These are phyloP conservation scores for Vishniacozyma victoriae DNA, from an alignment of 768 basidiomycete genomes.

Conservation along the genomic window DNA sequence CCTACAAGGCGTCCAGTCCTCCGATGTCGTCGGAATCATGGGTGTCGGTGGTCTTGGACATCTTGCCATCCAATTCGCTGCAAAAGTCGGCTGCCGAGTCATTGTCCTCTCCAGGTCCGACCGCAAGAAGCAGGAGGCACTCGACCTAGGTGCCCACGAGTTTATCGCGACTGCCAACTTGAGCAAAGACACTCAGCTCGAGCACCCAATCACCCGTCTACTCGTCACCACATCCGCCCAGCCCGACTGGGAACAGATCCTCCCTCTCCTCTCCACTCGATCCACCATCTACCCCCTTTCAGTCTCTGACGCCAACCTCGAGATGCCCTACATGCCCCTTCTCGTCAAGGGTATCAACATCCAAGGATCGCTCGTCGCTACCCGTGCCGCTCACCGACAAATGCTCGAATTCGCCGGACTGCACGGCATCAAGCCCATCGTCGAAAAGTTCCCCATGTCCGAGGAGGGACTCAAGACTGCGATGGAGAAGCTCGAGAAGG, in stretches of 20 bases:
- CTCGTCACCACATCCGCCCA: conserved; percentile 16
- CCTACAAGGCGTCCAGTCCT: conserved; percentile 17
- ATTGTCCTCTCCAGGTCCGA: conserved; percentile 56
- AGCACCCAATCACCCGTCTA: conserved; percentile 5
- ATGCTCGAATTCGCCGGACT: conserved; percentile 11
- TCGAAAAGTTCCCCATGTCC: conserved; percentile 5
- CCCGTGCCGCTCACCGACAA: not conserved
- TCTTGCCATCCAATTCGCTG: conserved; percentile 45
- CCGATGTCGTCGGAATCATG: conserved; percentile 26
- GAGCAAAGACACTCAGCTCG: conserved; percentile 4
- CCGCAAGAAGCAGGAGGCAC: conserved; percentile 55
- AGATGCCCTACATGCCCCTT: conserved; percentile 1
- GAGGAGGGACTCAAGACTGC: conserved; percentile 4
- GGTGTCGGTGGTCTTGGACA: conserved; percentile 34
- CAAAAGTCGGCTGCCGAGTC: conserved; percentile 56
- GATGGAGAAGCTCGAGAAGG: conserved; percentile 3
- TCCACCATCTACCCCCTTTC: conserved; percentile 5
- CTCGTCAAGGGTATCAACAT: conserved; percentile 7
- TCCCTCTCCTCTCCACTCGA: conserved; percentile 1
- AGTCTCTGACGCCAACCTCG: not conserved
- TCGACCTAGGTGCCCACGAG: conserved; percentile 56
- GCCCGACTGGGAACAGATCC: conserved; percentile 7
- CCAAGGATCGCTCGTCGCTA: conserved; percentile 5
- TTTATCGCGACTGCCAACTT: conserved; percentile 51
- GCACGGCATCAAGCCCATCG: conserved; percentile 8